Base-by-base conservation (phyloP, 1,139 yeast genomes). In the Pichia sp. region DNA sequence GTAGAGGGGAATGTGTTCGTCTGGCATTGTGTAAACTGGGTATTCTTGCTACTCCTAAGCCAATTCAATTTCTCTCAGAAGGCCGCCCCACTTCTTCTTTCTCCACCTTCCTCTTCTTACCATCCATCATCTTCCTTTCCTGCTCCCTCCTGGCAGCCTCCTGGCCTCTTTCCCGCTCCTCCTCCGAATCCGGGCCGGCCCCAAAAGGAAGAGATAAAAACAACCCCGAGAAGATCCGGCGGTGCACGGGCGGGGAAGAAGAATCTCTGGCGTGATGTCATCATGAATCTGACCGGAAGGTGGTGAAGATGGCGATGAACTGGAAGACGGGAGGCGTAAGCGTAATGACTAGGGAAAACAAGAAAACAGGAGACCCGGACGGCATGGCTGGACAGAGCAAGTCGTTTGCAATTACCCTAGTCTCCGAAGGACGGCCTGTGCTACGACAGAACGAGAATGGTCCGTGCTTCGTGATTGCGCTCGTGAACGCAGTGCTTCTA, bases 391-490 rank as follows among this genome's bases (percentile, higher is more conserved):
- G 8, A 11, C n/a, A 34, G 38, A 13, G n/a, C 38, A 34, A 10
- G 38, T 34, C 38, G 38, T 47, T 51, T 26, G 26, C 47, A 3
- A 30, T 51, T 4, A 51, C 54, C 2, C 19, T 43, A 6, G 43
- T 36, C 16, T 13, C 26, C 16, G 45, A 30, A 6, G 15, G 40
- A 15, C 48, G 47, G 8, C 60, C 61, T 2, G 81, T 90, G 41
- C 71, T 92, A n/a, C 71, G 89, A 19, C 97, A 92, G 69, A 88
- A 88, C 59, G 76, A 71, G 49, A 89, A 90, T 64, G 97, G 97
- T 0, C 96, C 97, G 0, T 90, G 97, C 66, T 96, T 97, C 1
- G 70, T 92, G 46, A 79, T 90, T n/a, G 92, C 97, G 0, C 72
- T 92, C 46, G 77, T 84, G 51, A 92, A 92, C 67, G 80, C 90